Evolutionary conservation across 1,284 basidiomycete genomes (phyloP), one percentile per base, ranked within the genome.

Genomic region (Psilocybe mexicana): DNA sequence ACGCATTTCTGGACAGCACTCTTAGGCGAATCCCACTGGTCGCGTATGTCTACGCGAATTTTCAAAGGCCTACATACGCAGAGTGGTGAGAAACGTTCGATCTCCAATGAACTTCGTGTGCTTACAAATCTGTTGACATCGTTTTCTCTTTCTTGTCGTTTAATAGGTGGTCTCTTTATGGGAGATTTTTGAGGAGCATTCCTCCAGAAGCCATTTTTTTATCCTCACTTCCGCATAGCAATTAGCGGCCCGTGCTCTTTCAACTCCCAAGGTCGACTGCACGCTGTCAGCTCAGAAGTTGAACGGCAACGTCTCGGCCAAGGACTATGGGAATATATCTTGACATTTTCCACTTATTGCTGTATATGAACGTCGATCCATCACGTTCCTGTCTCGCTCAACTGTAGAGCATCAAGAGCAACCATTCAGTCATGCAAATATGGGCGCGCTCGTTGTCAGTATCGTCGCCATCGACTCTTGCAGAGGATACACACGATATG

Each of bases 31-130:
- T 74, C 70, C 73, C 72, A 77, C 35, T 66, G 61, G 52, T 76
- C 74, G 18, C 73, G 72, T 47, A 74, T 69, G 35, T 73, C 74
- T 18, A 69, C 64, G 24, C 74, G 72, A 44, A 76, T 63, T 58
- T 73, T 73, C 49, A 75, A 63, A 26, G 76, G 74, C 46, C 74
- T 77, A 30, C 35, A 36, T 36, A 6, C 6, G 6, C 3, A 42
- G 36, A 48, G 44, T 24, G 14, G 8, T 44, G 26, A 14, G 23
- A 25, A 12, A 42, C 47, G 18, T 24, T 8, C 35, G 18, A 14
- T 23, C 18, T 2, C 8, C 33, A 18, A 26, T 3, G n/a, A 12
- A 12, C 14, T n/a, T 12, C 7, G 2, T 2, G 26, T 23, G 14
- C 54, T 55, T 33, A 55, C 54, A 55, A 46, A 33, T 55, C 54